Evolutionary conservation across 202 grass and related monocot species (phyloP), one percentile per base, ranked within the genome.

Genomic region (Carex arenaria): DNA sequence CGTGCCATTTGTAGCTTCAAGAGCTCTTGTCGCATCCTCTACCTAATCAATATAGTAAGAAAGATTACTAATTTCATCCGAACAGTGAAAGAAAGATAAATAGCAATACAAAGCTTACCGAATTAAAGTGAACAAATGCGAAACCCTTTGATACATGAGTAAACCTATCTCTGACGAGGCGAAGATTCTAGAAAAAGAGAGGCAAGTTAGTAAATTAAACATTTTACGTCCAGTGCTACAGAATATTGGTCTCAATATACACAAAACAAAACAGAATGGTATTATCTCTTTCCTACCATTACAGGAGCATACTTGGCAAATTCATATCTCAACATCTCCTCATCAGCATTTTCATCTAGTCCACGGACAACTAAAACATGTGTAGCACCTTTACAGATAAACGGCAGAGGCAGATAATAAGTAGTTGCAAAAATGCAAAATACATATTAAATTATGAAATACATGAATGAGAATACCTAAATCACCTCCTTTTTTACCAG

Each of bases 301-400:
- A 96, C 90, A 82, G 93, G 89, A 87, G 93, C 93, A 80, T 99
- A 90, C 85, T 99, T 99, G 73, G 96, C 77, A 79, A 99, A 99
- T 83, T 99, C 96, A 53, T 99, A 99, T 15, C 96, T 89, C 85
- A 99, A 90, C 93, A 99, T 96, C 89, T 99, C 96, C 83, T 99
- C 96, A 67, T 99, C 96, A 56, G 96, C 96, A 82, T 94, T 96
- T 89, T 99, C 96, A 86, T 96, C 96, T 52, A 99, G 84, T 38
- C 96, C 96, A 72, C 96, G 96, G 65, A 99, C 88, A 79, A 99
- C 96, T 90, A 99, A 92, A 85, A 99, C 96, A 99, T 99, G 96
- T 64, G 96, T 99, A 85, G 91, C 93, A 64, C 91, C 96, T 99
- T 82, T 84, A 86, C 17, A 47, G 79, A 54, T 63, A 76, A 7